phyloP scores from a whole-genome alignment of 345 rosid species.

The Pelargonium nanum region DNA sequence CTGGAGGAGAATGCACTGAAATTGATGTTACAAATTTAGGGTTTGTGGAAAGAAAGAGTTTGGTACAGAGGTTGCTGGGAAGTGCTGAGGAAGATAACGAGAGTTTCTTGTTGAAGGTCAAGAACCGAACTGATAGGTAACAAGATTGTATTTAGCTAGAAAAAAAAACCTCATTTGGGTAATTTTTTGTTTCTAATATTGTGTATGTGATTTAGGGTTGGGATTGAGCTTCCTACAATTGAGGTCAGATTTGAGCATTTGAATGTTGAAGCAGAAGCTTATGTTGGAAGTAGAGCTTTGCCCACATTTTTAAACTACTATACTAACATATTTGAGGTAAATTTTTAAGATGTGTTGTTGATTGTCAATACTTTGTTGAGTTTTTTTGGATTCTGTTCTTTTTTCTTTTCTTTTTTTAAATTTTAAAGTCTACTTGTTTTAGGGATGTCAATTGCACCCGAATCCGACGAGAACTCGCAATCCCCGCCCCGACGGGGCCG shows the following conservation, averaged over 20 bases:
- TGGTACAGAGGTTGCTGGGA: slow-evolving; percentile 26
- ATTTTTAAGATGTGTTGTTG: no score
- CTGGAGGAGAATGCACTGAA: slow-evolving; percentile 11
- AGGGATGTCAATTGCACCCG: no score
- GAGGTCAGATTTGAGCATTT: slow-evolving; percentile 46
- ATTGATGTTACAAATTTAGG: slow-evolving; percentile 27
- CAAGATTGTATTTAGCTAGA: no score
- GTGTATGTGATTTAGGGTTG: slow-evolving; percentile 26
- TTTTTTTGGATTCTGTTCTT: no score
- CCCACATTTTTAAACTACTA: slow-evolving; percentile 34
- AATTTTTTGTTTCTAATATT: no score
- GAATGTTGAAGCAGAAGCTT: slow-evolving; percentile 31
- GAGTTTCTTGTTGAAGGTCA: slow-evolving; percentile 21
- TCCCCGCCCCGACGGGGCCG: no score
- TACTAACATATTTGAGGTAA: slow-evolving; percentile 32
- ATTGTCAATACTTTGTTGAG: no score
- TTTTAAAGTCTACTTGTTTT: no score
- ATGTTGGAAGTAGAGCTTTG: slow-evolving; percentile 35
- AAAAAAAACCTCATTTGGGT: not conserved
- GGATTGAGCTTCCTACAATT: slow-evolving; percentile 36
- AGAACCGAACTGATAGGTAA: slow-evolving; percentile 13
- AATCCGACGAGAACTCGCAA: no score
- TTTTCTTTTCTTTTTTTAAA: no score
- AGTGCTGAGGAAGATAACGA: slow-evolving; percentile 37
- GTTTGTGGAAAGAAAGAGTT: slow-evolving; percentile 19